Percentiles rank a stretch among this genome's conserved stretches.
These are phyloP conservation scores for Scheffersomyces lignosus DNA, from an alignment of 805 yeast genomes.

Conservation along the genomic window DNA sequence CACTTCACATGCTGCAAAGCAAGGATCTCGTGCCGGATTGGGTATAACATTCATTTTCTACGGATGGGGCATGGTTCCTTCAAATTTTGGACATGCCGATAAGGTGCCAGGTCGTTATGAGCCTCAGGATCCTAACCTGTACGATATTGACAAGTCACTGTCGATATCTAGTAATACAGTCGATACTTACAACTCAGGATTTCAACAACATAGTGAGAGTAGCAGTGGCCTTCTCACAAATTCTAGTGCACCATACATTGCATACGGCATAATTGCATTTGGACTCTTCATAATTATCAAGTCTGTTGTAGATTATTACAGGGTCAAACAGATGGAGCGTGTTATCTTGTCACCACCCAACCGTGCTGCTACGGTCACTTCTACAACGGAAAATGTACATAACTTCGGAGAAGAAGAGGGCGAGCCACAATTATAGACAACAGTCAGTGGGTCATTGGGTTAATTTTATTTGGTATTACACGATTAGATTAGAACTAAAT, in stretches of 20 bases:
- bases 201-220: constrained; percentile 30
- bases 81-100: constrained; percentile 40
- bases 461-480: neutral
- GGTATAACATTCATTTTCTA: constrained; percentile 80
- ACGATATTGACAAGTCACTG: constrained; percentile 29
- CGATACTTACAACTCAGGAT: constrained; percentile 31
- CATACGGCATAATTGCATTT: constrained; percentile 61
- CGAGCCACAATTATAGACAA: constrained; percentile 3
- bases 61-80: constrained; percentile 44
- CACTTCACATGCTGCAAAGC: constrained; percentile 95
- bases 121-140: constrained; percentile 34
- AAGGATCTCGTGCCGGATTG: constrained; percentile 90
- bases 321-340: constrained; percentile 76
- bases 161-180: constrained; percentile 25
- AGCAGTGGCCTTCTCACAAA: constrained; percentile 61
- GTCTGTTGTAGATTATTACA: constrained; percentile 68
- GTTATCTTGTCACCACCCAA: constrained; percentile 51
- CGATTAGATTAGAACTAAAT: constrained; percentile 1
- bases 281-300: constrained; percentile 68
- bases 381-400: neutral
- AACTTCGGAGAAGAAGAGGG: neutral
- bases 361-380: constrained; percentile 13
- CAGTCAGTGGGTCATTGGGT: neutral
- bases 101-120: constrained; percentile 31
- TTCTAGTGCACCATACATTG: constrained; percentile 53